Conservation (phyloP, 2,329 filamentous ascomycete species). For the Knoxdaviesia proteae region DNA sequence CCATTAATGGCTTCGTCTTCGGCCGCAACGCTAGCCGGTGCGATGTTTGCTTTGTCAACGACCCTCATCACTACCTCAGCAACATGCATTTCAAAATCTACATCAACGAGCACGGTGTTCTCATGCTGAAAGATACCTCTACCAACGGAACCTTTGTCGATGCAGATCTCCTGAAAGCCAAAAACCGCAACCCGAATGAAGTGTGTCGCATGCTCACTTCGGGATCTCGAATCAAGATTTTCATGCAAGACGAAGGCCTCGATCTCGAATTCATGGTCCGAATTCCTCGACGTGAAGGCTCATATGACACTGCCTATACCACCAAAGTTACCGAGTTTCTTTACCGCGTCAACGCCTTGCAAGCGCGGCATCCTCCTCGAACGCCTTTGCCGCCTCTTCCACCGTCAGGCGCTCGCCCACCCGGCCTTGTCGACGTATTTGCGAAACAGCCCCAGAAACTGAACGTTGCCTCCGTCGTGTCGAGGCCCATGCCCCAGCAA, state of each 20-base stretch:
- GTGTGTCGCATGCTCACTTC: conserved; percentile 43
- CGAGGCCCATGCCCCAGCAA: too few species aligned
- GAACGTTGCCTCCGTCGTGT: conserved; percentile 1
- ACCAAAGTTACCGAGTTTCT: conserved; percentile 52
- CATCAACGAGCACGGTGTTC: conserved; percentile 61
- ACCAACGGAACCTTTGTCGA: conserved; percentile 94
- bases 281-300: conserved; percentile 54
- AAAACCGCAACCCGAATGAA: conserved; percentile 14
- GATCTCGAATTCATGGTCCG: conserved; percentile 72
- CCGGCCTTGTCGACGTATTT: not conserved
- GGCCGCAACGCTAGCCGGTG: conserved; percentile 54
- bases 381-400: not conserved
- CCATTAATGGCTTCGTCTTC: conserved; percentile 59
- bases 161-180: conserved; percentile 35
- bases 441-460: not conserved
- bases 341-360: conserved; percentile 7
- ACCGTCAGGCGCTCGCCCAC: not conserved
- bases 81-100: conserved; percentile 94
- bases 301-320: conserved; percentile 42
- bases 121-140: conserved; percentile 86
- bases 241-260: conserved; percentile 24
- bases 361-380: not conserved
- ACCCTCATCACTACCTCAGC: conserved; percentile 56
- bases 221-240: conserved; percentile 54
- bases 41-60: conserved; percentile 49